Conservation (phyloP, 177 flowering plant species). For the Vitis hybrid region DNA sequence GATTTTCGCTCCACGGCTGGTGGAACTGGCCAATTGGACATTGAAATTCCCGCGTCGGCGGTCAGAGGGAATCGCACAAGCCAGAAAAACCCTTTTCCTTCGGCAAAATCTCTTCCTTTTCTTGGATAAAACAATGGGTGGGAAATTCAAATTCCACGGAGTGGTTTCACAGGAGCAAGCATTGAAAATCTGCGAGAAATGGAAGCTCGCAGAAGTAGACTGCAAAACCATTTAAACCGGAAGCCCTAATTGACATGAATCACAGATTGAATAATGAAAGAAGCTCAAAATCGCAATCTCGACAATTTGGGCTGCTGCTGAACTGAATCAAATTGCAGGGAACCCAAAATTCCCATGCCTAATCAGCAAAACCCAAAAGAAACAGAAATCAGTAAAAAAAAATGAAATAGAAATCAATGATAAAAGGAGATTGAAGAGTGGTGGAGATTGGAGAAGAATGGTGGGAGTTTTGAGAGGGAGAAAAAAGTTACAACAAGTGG, state of each 20-base stretch:
- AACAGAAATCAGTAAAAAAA: background rate
- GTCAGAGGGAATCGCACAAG: slow-evolving; percentile 33
- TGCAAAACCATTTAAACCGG: slow-evolving; percentile 41
- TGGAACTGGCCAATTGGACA: slow-evolving; percentile 25
- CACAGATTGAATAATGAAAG: too few relatives aligned
- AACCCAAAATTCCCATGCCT: slow-evolving; percentile 8
- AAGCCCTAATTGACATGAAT: slow-evolving; percentile 6
- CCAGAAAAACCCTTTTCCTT: slow-evolving; percentile 28
- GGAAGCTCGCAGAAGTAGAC: slow-evolving; percentile 33
- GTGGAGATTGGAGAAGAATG: background rate
- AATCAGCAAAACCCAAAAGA: background rate
- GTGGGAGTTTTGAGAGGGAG: background rate
- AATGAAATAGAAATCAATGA: too few relatives aligned
- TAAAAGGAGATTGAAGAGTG: background rate
- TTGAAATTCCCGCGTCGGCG: slow-evolving; percentile 21
- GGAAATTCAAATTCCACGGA: background rate
- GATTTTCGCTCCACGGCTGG: slow-evolving; percentile 27
- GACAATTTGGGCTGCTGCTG: background rate
- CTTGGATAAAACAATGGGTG: background rate
- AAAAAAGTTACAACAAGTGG: background rate
- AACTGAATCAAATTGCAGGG: background rate
- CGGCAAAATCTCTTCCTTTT: slow-evolving; percentile 10
- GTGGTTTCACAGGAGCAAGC: slow-evolving; percentile 25
- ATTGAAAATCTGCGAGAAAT: slow-evolving; percentile 20
- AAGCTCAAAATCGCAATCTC: too few relatives aligned